These are phyloP conservation scores for Metschnikowia borealis DNA, from an alignment of 805 yeast species.

Conservation along the genomic window DNA sequence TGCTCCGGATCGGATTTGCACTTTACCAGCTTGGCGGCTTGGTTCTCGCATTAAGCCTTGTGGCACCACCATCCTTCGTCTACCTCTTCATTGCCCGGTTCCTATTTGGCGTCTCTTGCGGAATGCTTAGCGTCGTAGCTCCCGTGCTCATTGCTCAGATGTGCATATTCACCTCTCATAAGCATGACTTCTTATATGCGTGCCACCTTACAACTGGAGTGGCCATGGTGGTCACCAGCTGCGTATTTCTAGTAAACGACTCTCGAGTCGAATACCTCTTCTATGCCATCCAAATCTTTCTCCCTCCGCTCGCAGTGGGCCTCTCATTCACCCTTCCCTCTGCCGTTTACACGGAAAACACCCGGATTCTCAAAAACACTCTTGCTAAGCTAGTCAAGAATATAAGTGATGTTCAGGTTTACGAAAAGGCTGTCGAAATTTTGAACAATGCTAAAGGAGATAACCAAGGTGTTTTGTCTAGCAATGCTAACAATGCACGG, in stretches of 20 bases:
- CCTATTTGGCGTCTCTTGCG: conserved; percentile 8
- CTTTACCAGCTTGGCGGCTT: conserved; percentile 4
- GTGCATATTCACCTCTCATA: conserved; percentile 6
- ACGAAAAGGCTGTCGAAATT: background rate
- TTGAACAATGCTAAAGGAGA: background rate
- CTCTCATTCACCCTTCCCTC: background rate
- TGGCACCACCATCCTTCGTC: conserved; percentile 2
- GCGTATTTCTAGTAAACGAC: background rate
- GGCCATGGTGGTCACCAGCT: background rate
- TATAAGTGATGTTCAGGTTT: background rate
- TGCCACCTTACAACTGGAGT: conserved; percentile 1
- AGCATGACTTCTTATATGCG: conserved; percentile 4
- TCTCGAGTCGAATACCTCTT: background rate
- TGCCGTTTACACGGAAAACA: background rate
- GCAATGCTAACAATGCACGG: conserved; percentile 1
- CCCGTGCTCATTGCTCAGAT: conserved; percentile 11
- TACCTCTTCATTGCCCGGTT: conserved; percentile 4
- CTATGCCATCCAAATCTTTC: background rate
- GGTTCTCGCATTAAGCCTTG: background rate
- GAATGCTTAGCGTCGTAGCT: conserved; percentile 11
- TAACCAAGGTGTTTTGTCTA: background rate
- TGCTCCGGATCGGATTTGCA: conserved; percentile 3
- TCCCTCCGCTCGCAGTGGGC: background rate
- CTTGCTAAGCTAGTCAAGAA: background rate
- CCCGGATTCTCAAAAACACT: background rate